Evolutionary conservation across 129 eudicot genomes (phyloP), one percentile per base, ranked within the genome.

Genomic region (Pittosporum tobira): DNA sequence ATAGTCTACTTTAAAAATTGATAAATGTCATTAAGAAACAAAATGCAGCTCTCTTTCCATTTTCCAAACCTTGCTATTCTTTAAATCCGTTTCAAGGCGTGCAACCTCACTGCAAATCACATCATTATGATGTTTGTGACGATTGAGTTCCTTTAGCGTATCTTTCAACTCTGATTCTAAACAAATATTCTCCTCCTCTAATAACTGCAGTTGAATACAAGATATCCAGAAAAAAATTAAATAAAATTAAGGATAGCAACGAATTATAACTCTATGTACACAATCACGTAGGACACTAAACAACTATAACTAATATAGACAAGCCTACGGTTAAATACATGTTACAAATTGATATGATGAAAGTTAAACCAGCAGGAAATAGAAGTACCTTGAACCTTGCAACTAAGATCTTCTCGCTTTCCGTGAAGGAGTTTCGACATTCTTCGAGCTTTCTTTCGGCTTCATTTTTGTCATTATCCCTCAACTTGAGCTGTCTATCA

Each of bases 341-440:
- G 11, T n/a, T n/a, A n/a, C n/a, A n/a, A n/a, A n/a, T n/a, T n/a
- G n/a, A 19, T 56, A 5, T 18, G 22, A 53, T 28, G 59, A 53
- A 56, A 54, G 6, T 27, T 27, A 27, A 12, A 36, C 53, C 6
- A 34, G 29, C 29, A 78, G 67, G 51, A 70, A 67, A 74, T 45
- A 56, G 40, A 72, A 63, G 58, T 81, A 91, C 98, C 98, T 91
- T 88, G 60, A 84, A 75, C 79, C 89, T 86, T 73, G 83, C 77
- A 63, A 67, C 49, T 49, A 83, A 75, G 48, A 70, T 61, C 73
- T 62, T 91, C 70, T 86, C 80, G 36, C 73, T 73, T 79, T 91
- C 85, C 28, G 79, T 65, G 46, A 79, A 83, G 31, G 79, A 86
- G 20, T 45, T 74, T 73, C 72, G 78, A 71, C 79, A 76, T 48